Evolutionary conservation across 2,329 filamentous ascomycete species (phyloP).

Genomic region (Aspergillus bombycis): DNA sequence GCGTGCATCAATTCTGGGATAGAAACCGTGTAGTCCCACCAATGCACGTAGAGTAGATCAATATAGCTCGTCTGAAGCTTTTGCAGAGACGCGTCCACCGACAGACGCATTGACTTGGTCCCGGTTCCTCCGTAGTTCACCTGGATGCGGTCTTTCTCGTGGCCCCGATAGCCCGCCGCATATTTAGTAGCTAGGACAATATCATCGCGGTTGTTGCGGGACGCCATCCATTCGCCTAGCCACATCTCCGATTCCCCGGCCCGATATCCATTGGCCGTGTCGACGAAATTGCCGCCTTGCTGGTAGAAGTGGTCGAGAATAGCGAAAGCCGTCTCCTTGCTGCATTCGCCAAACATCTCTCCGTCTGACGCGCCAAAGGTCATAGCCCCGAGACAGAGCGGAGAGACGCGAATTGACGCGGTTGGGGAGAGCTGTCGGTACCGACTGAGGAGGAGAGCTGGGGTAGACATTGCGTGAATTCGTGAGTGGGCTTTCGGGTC

Average conservation of each 20-base stretch:
- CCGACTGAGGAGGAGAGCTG: no score
- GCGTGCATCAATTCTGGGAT: slow-evolving; percentile 71
- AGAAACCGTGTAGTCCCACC: slow-evolving; percentile 66
- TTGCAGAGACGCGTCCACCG: slow-evolving; percentile 30
- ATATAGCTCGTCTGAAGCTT: slow-evolving; percentile 41
- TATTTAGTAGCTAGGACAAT: background rate
- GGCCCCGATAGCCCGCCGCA: background rate
- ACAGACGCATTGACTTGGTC: slow-evolving; percentile 33
- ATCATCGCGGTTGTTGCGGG: background rate
- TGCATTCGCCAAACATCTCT: no score
- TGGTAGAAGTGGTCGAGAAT: no score
- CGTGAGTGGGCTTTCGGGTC: no score
- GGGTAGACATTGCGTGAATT: no score
- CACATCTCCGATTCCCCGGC: background rate
- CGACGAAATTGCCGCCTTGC: background rate
- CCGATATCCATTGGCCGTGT: background rate
- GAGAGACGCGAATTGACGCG: no score
- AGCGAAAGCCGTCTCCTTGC: no score
- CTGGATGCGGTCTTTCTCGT: slow-evolving; percentile 28
- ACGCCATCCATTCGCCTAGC: background rate
- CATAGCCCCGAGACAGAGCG: no score
- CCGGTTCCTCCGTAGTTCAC: slow-evolving; percentile 48
- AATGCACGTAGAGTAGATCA: slow-evolving; percentile 42
- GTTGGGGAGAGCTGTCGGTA: no score
- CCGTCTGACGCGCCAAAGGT: no score